Percentiles rank a stretch among this genome's conserved stretches.
Evolutionary conservation across 371 early-diverging fungal genomes (phyloP).

Genomic region (Fennellomyces sp.): DNA sequence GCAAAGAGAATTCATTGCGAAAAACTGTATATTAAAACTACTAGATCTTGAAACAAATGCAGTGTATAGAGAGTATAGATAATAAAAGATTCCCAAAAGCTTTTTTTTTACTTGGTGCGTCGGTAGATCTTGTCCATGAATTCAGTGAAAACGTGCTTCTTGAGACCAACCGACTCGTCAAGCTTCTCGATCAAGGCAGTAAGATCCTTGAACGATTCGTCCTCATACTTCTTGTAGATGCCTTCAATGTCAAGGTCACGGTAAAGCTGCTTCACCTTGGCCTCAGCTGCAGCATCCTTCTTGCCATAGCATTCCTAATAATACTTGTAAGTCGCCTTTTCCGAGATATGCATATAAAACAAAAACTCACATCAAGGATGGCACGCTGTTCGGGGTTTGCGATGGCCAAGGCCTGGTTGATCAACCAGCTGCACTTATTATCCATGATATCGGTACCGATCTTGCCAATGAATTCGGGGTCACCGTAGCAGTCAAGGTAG

Average conservation of each 20-base stretch:
- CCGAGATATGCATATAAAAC: too few species aligned
- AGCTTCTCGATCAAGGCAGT: constrained; percentile 71
- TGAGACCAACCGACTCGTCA: constrained; percentile 73
- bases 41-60: too few species aligned
- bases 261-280: constrained; percentile 84
- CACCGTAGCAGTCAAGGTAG: constrained; percentile 92
- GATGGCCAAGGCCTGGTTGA: constrained; percentile 85
- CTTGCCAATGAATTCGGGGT: constrained; percentile 93
- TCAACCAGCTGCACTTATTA: constrained; percentile 98
- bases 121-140: constrained; percentile 96
- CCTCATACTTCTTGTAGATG: constrained; percentile 86
- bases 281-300: constrained; percentile 74
- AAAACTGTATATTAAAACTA: too few species aligned
- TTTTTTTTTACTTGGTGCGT: constrained; percentile 74
- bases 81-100: too few species aligned
- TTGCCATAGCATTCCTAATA: constrained; percentile 85
- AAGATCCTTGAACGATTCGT: constrained; percentile 74
- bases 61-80: too few species aligned
- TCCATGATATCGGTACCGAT: constrained; percentile 98
- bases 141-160: constrained; percentile 80
- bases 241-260: constrained; percentile 76
- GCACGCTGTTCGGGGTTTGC: constrained; percentile 82
- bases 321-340: neutral
- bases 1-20: too few species aligned
- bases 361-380: constrained; percentile 71